Conservation (phyloP, 257 asterid species). For the Hygrophila difformis region DNA sequence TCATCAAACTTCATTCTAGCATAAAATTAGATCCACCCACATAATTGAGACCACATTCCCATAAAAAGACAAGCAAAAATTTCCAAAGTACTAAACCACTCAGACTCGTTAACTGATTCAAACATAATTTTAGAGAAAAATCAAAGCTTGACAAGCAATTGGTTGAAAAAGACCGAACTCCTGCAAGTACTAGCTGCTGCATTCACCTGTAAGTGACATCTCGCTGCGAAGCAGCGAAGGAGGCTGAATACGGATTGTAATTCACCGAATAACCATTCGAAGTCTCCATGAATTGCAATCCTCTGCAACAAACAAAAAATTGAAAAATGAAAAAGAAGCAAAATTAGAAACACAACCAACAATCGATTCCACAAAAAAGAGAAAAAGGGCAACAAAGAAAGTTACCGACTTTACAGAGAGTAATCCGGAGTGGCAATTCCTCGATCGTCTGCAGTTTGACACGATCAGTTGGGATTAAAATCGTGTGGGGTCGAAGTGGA, state of each 20-base stretch:
- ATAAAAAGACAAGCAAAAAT: too few relatives aligned
- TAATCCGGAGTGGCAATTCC: constrained; percentile 18
- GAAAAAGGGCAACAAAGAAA: constrained; percentile 15
- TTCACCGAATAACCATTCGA: constrained; percentile 20
- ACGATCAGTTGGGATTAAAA: too few relatives aligned
- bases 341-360: not conserved
- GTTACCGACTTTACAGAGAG: constrained; percentile 12
- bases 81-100: too few relatives aligned
- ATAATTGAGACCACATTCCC: too few relatives aligned
- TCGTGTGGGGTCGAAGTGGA: too few relatives aligned
- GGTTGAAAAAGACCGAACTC: not conserved
- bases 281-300: constrained; percentile 24
- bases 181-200: not conserved
- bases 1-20: too few relatives aligned
- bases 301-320: too few relatives aligned
- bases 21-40: too few relatives aligned
- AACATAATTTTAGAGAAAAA: too few relatives aligned
- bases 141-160: not conserved
- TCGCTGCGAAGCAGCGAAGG: constrained; percentile 39
- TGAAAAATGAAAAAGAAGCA: not conserved
- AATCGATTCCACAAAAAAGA: too few relatives aligned
- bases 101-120: too few relatives aligned
- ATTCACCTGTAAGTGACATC: constrained; percentile 52
- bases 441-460: too few relatives aligned
- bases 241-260: constrained; percentile 23